Conservation (phyloP, 208 protist species). For the Trypanosoma vivax region DNA sequence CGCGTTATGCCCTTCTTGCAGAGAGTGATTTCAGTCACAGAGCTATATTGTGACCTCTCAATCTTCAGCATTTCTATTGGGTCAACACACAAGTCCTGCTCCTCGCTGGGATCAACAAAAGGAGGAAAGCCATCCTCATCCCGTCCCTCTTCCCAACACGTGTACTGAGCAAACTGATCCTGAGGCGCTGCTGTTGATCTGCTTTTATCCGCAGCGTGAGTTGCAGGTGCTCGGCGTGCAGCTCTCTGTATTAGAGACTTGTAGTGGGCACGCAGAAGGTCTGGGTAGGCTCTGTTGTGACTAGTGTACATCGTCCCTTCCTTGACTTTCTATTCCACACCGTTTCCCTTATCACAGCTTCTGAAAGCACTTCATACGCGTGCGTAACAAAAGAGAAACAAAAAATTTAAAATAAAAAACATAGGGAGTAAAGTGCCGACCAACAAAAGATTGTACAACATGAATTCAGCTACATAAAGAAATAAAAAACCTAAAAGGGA, state of each 20-base stretch:
- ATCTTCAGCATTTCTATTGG: slow-evolving; percentile 45
- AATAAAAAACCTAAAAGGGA: too few relatives aligned
- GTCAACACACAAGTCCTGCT: slow-evolving; percentile 32
- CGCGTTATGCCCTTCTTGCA: slow-evolving; percentile 34
- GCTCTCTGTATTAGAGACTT: neutral
- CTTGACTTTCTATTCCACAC: neutral
- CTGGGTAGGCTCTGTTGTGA: neutral
- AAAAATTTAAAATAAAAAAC: too few relatives aligned
- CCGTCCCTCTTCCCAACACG: neutral
- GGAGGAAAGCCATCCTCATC: slow-evolving; percentile 5
- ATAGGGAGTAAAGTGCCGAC: too few relatives aligned
- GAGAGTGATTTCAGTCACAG: slow-evolving; percentile 39
- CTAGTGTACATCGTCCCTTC: neutral
- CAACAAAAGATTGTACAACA: too few relatives aligned
- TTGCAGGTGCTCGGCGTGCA: neutral
- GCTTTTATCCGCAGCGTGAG: neutral
- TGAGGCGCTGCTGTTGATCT: neutral
- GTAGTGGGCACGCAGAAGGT: neutral
- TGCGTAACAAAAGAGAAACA: too few relatives aligned
- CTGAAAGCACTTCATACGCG: too few relatives aligned
- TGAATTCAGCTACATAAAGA: too few relatives aligned
- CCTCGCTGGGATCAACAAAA: slow-evolving; percentile 34
- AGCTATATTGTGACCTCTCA: slow-evolving; percentile 24
- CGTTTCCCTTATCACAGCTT: too few relatives aligned
- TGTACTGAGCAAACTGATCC: neutral